Evolutionary conservation across 108 stramenopile genomes (phyloP).

Genomic region (Mayamaea pseudoterrestris): DNA sequence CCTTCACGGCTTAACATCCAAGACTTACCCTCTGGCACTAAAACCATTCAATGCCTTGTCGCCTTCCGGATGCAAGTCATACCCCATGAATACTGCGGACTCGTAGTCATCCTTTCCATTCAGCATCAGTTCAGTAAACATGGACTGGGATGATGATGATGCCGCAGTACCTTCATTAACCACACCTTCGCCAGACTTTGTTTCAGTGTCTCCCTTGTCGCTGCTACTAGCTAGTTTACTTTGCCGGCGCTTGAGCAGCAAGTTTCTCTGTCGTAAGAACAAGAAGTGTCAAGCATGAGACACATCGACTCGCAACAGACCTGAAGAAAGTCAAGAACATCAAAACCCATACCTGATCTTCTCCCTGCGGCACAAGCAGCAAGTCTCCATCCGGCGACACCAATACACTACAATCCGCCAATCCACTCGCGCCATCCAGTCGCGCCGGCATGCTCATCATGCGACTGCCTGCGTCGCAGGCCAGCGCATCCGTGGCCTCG

Average conservation of each 20-base stretch:
- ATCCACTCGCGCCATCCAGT: constrained; percentile 9
- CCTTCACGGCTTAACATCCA: no score
- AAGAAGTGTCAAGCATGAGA: no score
- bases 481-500: constrained; percentile 44
- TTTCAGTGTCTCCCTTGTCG: no score
- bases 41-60: constrained; percentile 51
- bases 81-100: constrained; percentile 35
- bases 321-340: no score
- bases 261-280: no score
- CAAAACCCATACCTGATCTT: no score
- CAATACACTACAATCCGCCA: constrained; percentile 47
- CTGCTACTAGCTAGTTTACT: no score
- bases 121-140: constrained; percentile 18
- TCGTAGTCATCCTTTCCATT: constrained; percentile 28
- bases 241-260: no score
- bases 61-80: constrained; percentile 31
- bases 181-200: no score
- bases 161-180: no score
- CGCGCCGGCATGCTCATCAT: not conserved
- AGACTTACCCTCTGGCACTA: constrained; percentile 33
- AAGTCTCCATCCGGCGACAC: constrained; percentile 62
- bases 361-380: constrained; percentile 20
- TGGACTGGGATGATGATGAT: no score
- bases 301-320: no score
- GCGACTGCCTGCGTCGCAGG: constrained; percentile 14